Base-by-base conservation (phyloP, 129 eudicot species). In the Arctium minus region DNA sequence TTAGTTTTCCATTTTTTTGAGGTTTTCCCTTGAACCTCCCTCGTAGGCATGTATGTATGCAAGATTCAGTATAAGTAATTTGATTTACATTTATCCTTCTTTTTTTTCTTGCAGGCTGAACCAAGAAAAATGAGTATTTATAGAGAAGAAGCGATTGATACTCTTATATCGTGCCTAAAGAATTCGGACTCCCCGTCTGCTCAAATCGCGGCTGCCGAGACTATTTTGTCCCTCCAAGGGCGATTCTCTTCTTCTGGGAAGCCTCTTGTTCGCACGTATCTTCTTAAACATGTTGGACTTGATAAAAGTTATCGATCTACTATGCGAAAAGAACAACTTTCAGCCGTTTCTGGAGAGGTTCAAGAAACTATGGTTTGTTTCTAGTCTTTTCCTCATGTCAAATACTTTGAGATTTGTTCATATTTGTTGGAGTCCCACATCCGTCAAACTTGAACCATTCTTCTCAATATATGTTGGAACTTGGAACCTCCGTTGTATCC, bases 111-210 rank as follows among this genome's bases (percentile, higher is more conserved):
- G 70, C 83, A 91, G 93, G 92, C 62, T 35, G 97, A 93, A 79
- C 96, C 97, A 65, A 91, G 97, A 85, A 93, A 93, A 81, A 88
- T 88, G 92, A 93, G 97, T 79, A 91, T 93, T 6, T 93, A 91
- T 74, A 69, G 97, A 86, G 97, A 93, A 88, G 97, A 93, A 77
- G 97, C 97, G 22, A 88, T 93, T 22, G 97, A 91, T 84, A 70
- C 89, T 40, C 92, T 93, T 3, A 86, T 93, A 79, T 80, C 90
- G 29, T 93, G 92, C 73, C 92, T 93, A 17, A 89, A 85, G 83
- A 88, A 87, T 85, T 86, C 93, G 48, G 95, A 91, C 68, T 88
- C 80, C 46, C 97, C 92, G 37, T 79, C 83, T 53, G 82, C 91
- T 72, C 96, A 91, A 88, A 79, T 88, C 65, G 86, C 88, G 30